phyloP scores from a whole-genome alignment of 768 basidiomycete genomes.

The Fomitopsis serialis region DNA sequence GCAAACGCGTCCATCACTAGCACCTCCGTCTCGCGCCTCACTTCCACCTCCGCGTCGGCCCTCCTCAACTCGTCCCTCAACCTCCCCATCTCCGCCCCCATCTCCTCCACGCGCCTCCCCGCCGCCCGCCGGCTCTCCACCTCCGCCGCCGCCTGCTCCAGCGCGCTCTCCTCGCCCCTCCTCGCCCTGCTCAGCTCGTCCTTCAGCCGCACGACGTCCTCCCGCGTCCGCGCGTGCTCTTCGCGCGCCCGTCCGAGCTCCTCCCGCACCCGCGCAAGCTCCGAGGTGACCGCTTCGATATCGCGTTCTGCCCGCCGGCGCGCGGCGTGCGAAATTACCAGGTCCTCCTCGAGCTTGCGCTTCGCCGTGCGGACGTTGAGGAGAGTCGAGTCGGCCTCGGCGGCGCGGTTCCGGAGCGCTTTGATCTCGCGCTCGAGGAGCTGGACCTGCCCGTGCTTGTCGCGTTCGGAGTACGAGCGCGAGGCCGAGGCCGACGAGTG shows the following conservation, averaged over 20 bases:
- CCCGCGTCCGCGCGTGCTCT: slow-evolving; percentile 7
- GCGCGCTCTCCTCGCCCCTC: neutral
- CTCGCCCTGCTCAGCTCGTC: neutral
- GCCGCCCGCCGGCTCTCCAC: slow-evolving; percentile 7
- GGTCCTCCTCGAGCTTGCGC: slow-evolving; percentile 39
- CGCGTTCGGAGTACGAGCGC: neutral
- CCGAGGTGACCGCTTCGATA: slow-evolving; percentile 10
- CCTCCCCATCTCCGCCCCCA: neutral
- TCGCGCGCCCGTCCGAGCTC: slow-evolving; percentile 8
- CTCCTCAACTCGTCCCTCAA: slow-evolving; percentile 2
- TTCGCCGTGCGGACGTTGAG: slow-evolving; percentile 31
- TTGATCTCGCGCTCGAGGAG: slow-evolving; percentile 33
- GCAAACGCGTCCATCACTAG: slow-evolving; percentile 14
- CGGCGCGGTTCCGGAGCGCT: slow-evolving; percentile 31
- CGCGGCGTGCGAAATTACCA: slow-evolving; percentile 14
- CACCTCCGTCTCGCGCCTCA: slow-evolving; percentile 10
- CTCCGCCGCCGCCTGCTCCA: slow-evolving; percentile 4
- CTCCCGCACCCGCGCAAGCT: too few species aligned
- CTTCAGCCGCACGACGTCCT: neutral
- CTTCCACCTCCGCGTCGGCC: slow-evolving; percentile 7
- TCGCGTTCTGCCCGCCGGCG: slow-evolving; percentile 19
- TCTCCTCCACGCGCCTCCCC: slow-evolving; percentile 11
- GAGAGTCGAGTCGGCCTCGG: slow-evolving; percentile 24
- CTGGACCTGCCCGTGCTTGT: slow-evolving; percentile 6
- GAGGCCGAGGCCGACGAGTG: too few species aligned